phyloP scores from a whole-genome alignment of 1,139 yeast genomes.

The Yamadazyma triangularis region DNA sequence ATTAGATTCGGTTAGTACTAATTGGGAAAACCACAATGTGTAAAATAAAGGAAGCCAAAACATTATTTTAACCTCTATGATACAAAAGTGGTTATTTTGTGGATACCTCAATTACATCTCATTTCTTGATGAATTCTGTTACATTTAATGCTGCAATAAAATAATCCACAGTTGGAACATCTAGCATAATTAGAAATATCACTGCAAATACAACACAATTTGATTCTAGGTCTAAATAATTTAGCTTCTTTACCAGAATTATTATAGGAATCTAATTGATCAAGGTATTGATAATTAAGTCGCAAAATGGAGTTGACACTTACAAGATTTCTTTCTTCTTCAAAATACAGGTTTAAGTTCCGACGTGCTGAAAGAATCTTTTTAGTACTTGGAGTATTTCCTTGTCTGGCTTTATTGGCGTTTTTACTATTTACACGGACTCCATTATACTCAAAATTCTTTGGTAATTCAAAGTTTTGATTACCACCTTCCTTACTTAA shows the following conservation, averaged over 20 bases:
- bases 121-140: conserved; percentile 39
- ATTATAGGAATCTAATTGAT: conserved; percentile 23
- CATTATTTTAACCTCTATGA: too few relatives aligned
- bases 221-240: conserved; percentile 30
- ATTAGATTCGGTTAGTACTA: too few relatives aligned
- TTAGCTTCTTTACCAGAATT: conserved; percentile 11
- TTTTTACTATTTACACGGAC: conserved; percentile 16
- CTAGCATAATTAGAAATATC: conserved; percentile 34
- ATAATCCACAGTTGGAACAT: conserved; percentile 39
- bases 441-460: conserved; percentile 35
- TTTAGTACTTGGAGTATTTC: conserved; percentile 45
- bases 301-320: conserved; percentile 39
- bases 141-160: conserved; percentile 40
- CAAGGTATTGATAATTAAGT: conserved; percentile 40
- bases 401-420: conserved; percentile 26
- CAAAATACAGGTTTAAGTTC: conserved; percentile 43
- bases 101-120: conserved; percentile 31
- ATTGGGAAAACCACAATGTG: too few relatives aligned
- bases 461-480: conserved; percentile 37
- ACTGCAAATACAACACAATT: conserved; percentile 44
- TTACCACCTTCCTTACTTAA: conserved; percentile 30
- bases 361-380: conserved; percentile 41
- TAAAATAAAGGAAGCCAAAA: too few relatives aligned
- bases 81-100: too few relatives aligned
- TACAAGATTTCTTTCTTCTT: conserved; percentile 43